phyloP scores from a whole-genome alignment of 805 yeast species.

The Yamadazyma tumulicola region DNA sequence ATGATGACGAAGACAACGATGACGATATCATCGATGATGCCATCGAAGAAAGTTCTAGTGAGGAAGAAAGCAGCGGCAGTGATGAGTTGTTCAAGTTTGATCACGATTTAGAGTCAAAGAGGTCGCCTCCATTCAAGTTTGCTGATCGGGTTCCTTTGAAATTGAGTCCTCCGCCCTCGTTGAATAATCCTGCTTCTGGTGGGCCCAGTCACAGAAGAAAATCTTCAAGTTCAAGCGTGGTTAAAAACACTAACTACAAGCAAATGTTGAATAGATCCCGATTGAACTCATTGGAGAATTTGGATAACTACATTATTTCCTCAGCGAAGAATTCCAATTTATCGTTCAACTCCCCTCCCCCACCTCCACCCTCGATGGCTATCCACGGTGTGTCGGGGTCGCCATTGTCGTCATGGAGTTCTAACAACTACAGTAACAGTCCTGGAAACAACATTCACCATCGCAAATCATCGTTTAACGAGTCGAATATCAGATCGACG shows the following conservation, averaged over 20 bases:
- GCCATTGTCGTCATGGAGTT: constrained; percentile 13
- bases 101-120: constrained; percentile 13
- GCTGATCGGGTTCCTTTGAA: constrained; percentile 42
- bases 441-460: constrained; percentile 15
- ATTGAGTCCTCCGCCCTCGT: constrained; percentile 34
- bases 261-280: constrained; percentile 37
- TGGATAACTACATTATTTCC: constrained; percentile 39
- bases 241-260: constrained; percentile 17
- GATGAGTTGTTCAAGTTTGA: constrained; percentile 19
- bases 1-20: constrained; percentile 23
- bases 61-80: constrained; percentile 26
- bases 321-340: constrained; percentile 36
- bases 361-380: constrained; percentile 16
- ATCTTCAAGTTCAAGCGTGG: constrained; percentile 24
- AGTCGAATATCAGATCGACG: constrained; percentile 31
- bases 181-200: neutral
- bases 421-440: constrained; percentile 14
- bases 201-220: constrained; percentile 18
- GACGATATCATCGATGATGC: constrained; percentile 27
- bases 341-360: constrained; percentile 34
- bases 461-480: constrained; percentile 41
- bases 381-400: constrained; percentile 11
- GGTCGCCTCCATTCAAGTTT: constrained; percentile 36
- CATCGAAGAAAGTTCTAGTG: constrained; percentile 36
- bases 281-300: constrained; percentile 39